These are phyloP conservation scores for Epichloe bromicola DNA, from an alignment of 2,329 filamentous ascomycete genomes.

Conservation along the genomic window DNA sequence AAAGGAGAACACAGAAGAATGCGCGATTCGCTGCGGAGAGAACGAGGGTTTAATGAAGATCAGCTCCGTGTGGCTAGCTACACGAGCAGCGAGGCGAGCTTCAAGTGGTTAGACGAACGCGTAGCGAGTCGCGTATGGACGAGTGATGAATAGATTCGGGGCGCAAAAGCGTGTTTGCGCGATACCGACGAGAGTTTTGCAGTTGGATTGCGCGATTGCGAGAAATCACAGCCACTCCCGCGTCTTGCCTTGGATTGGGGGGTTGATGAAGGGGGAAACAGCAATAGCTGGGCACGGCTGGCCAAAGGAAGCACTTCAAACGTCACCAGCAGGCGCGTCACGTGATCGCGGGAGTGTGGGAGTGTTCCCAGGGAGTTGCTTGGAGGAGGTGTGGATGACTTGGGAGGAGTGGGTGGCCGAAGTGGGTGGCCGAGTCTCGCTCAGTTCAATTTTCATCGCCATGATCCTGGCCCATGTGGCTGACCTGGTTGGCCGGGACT, in stretches of 20 bases:
- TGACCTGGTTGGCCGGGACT: too few relatives aligned
- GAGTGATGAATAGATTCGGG: not conserved
- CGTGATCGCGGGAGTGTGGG: slow-evolving; percentile 14
- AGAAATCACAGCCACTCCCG: slow-evolving; percentile 4
- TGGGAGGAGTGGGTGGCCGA: not conserved
- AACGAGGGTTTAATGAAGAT: slow-evolving; percentile 3
- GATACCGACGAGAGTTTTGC: not conserved
- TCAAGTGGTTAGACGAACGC: slow-evolving; percentile 9
- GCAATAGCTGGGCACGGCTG: slow-evolving; percentile 13
- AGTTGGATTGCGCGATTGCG: slow-evolving; percentile 6
- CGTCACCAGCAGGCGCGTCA: slow-evolving; percentile 21
- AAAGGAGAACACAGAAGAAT: slow-evolving; percentile 7
- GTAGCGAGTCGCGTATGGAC: slow-evolving; percentile 11
- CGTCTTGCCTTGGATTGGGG: slow-evolving; percentile 6
- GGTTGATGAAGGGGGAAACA: slow-evolving; percentile 2
- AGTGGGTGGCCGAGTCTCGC: too few relatives aligned
- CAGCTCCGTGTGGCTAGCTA: not conserved
- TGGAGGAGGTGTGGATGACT: not conserved
- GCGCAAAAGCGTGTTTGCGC: slow-evolving; percentile 5
- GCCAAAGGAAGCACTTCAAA: slow-evolving; percentile 23
- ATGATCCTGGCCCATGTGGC: too few relatives aligned
- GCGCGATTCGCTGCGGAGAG: slow-evolving; percentile 7
- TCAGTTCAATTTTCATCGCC: too few relatives aligned
- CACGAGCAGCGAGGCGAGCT: slow-evolving; percentile 4
- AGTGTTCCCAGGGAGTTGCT: too few relatives aligned